These are phyloP conservation scores for Torulaspora globosa DNA, from an alignment of 1,139 yeast genomes.

Conservation along the genomic window DNA sequence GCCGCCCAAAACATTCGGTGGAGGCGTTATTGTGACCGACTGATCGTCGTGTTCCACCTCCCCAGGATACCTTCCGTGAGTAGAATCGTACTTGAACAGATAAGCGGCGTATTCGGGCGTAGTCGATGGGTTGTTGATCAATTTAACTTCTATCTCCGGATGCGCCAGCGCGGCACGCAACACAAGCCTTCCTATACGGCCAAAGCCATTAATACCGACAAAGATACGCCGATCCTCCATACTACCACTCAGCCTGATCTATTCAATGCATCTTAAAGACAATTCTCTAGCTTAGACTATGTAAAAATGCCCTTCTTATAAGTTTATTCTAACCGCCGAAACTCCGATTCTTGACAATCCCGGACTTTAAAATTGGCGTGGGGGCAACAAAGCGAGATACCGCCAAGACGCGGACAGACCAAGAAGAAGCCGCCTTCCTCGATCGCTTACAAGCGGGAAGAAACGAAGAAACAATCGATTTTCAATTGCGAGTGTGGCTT, in stretches of 20 bases:
- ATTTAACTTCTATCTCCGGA: conserved; percentile 68
- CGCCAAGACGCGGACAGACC: no score
- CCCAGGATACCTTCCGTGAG: conserved; percentile 74
- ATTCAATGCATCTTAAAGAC: not conserved
- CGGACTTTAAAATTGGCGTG: not conserved
- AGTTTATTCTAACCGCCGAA: not conserved
- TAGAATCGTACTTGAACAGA: conserved; percentile 85
- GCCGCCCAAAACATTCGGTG: conserved; percentile 49
- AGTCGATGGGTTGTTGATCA: conserved; percentile 80
- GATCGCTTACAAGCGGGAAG: no score
- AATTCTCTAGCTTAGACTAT: not conserved
- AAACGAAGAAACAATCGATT: no score
- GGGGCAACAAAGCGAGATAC: not conserved
- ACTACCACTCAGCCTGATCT: not conserved
- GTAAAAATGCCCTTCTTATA: not conserved
- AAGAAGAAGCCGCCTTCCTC: no score
- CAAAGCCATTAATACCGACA: conserved; percentile 86
- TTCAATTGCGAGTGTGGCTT: no score
- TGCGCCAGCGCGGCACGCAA: conserved; percentile 70
- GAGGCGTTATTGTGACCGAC: conserved; percentile 40
- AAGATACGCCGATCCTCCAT: conserved; percentile 40
- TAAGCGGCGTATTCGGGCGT: conserved; percentile 79
- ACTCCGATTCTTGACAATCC: conserved; percentile 1
- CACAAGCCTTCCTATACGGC: conserved; percentile 80
- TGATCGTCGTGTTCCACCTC: conserved; percentile 60